phyloP scores from a whole-genome alignment of 2,329 filamentous ascomycete genomes.

The Exophiala calicioides region DNA sequence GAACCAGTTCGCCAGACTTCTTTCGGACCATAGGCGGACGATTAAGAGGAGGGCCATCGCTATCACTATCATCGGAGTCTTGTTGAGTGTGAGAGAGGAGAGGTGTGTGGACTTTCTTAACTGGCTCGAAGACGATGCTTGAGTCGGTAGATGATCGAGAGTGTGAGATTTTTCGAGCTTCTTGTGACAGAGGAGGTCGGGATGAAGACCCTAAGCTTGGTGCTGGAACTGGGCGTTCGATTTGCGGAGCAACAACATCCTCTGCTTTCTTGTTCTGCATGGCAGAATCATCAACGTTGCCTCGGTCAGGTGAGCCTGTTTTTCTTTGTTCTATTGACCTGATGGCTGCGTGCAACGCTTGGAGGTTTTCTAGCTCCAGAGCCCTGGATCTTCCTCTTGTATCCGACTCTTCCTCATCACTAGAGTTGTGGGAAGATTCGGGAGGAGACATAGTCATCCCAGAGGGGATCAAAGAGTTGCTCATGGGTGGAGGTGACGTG shows the following conservation, averaged over 20 bases:
- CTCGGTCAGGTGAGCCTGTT: constrained; percentile 56
- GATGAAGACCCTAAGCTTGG: constrained; percentile 46
- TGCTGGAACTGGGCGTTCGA: constrained; percentile 10
- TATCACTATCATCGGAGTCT: constrained; percentile 57
- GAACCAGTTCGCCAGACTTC: constrained; percentile 95
- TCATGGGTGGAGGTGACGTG: constrained; percentile 81
- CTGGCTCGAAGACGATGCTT: constrained; percentile 48
- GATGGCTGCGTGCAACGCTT: constrained; percentile 78
- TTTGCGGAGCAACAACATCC: constrained; percentile 25
- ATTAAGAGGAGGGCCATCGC: constrained; percentile 57
- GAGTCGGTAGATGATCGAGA: constrained; percentile 62
- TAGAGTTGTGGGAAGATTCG: constrained; percentile 76
- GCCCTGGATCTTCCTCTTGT: constrained; percentile 40
- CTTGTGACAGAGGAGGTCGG: constrained; percentile 51
- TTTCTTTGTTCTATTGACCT: constrained; percentile 72
- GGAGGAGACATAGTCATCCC: constrained; percentile 89
- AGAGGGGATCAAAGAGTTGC: constrained; percentile 73
- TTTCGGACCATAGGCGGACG: constrained; percentile 96
- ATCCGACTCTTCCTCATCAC: constrained; percentile 72
- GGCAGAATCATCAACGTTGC: constrained; percentile 33
- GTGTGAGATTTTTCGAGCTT: constrained; percentile 62
- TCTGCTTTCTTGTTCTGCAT: constrained; percentile 22
- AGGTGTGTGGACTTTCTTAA: constrained; percentile 46
- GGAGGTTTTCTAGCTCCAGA: constrained; percentile 50
- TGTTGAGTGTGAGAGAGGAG: constrained; percentile 39